These are phyloP conservation scores for Wickerhamomyces strasburgensis DNA, from an alignment of 805 yeast genomes.

Conservation along the genomic window DNA sequence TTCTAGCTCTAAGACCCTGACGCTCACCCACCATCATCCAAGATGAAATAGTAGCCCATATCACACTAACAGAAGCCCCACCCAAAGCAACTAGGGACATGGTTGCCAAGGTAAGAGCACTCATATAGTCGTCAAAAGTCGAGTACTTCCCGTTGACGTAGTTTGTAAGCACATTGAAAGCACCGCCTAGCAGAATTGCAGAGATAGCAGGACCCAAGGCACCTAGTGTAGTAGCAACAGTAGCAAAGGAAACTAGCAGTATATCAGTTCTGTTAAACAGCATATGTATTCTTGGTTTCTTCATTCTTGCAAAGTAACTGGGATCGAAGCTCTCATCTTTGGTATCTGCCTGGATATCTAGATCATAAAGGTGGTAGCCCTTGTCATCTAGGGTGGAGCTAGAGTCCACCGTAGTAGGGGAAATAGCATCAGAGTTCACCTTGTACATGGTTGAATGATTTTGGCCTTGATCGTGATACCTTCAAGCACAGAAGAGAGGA, in stretches of 20 bases:
- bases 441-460: no score
- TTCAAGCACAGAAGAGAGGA: no score
- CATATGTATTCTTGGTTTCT: conserved; percentile 21
- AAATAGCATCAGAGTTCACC: no score
- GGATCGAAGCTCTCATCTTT: neutral
- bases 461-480: no score
- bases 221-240: conserved; percentile 39
- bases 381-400: conserved; percentile 4
- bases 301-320: conserved; percentile 6
- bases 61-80: conserved; percentile 36
- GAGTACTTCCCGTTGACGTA: conserved; percentile 31
- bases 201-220: conserved; percentile 57
- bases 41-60: conserved; percentile 49
- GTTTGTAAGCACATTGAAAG: conserved; percentile 43
- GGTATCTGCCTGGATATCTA: conserved; percentile 13
- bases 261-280: conserved; percentile 22
- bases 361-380: conserved; percentile 6
- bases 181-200: conserved; percentile 61
- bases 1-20: conserved; percentile 57
- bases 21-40: conserved; percentile 73
- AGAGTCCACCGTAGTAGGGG: conserved; percentile 14
- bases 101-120: conserved; percentile 33
- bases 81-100: conserved; percentile 43
- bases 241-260: conserved; percentile 25
- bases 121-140: conserved; percentile 28